Percentiles rank a stretch among this genome's conserved stretches.
Evolutionary conservation across 1,284 basidiomycete genomes (phyloP).

Genomic region (Inonotus hispidus): DNA sequence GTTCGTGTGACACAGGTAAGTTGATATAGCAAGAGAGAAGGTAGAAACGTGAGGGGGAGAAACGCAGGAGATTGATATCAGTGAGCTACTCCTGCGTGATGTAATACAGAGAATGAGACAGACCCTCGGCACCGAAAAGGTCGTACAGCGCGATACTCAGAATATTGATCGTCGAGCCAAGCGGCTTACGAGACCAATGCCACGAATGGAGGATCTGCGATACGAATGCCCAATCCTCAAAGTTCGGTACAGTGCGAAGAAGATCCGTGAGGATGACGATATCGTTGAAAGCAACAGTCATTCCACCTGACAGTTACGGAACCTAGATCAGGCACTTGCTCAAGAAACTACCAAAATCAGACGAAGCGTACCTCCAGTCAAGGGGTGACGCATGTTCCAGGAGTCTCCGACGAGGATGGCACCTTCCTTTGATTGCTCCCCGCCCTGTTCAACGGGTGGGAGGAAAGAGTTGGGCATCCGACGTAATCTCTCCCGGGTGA

Average conservation of each 20-base stretch:
- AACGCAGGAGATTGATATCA: background rate
- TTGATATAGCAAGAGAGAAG: constrained; percentile 2
- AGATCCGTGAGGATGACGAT: constrained; percentile 69
- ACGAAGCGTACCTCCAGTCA: constrained; percentile 67
- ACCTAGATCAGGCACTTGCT: background rate
- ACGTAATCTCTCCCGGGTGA: constrained; percentile 70
- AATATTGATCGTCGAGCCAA: constrained; percentile 84
- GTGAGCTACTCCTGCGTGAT: constrained; percentile 10
- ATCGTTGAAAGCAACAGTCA: constrained; percentile 90
- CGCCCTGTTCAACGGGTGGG: constrained; percentile 79
- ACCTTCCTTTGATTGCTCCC: constrained; percentile 53
- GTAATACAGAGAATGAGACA: constrained; percentile 26
- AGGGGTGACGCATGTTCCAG: constrained; percentile 99
- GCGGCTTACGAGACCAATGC: constrained; percentile 82
- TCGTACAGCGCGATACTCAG: constrained; percentile 89
- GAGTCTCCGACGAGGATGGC: constrained; percentile 91
- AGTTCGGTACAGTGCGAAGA: constrained; percentile 44
- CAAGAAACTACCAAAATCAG: background rate
- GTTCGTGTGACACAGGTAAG: constrained; percentile 10
- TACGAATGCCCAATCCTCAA: constrained; percentile 61
- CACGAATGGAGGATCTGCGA: constrained; percentile 58
- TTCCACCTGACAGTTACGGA: constrained; percentile 48
- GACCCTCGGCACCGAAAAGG: constrained; percentile 86
- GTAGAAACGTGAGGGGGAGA: background rate
- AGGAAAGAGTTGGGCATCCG: constrained; percentile 97